Base-by-base conservation (phyloP, 257 asterid species). In the Solanum pinnatisectum region DNA sequence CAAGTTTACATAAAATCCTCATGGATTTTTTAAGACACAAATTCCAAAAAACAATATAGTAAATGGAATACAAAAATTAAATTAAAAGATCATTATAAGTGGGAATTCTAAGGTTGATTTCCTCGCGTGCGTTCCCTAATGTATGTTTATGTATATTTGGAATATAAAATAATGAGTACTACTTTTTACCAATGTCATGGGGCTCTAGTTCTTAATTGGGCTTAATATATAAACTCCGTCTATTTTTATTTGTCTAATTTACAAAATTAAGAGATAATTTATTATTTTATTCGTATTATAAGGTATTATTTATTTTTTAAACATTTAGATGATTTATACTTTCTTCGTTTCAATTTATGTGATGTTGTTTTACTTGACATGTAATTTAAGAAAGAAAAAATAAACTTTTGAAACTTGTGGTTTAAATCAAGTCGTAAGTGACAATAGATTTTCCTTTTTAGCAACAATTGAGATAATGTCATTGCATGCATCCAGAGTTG, bases 51-150 rank as follows among this genome's bases (percentile, higher is more conserved):
- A 4, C 20, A 15, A 0, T 18, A 56, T 56, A 52, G 63, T 52
- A 56, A 56, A 59, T 35, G 56, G 76, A 22, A 16, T 59, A 22
- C 37, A 90, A 85, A 89, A 87, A 56, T 20, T 56, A 56, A 56
- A 56, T 56, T 0, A 56, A 82, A 36, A 30, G 8, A 68, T 27
- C 37, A 44, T 44, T 27, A 11, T 44, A 71, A 46, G 88, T 90
- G 86, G 84, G 88, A 83, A 85, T 92, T 93, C 88, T 88, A 84
- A 94, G 91, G 91, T 88, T 93, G 94, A 93, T 93, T 93, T 95
- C 88, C 91, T 91, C 90, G 96, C 96, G 93, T 94, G 96, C 93
- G 84, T 87, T 89, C 88, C 32, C 88, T 74, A 59, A 32, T 72
- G 63, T 56, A 6, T 56, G n/a, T 6, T 33, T 35, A 46, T 88